Evolutionary conservation across 202 grass and related monocot species (phyloP).

Genomic region (Brachypodium distachyon): DNA sequence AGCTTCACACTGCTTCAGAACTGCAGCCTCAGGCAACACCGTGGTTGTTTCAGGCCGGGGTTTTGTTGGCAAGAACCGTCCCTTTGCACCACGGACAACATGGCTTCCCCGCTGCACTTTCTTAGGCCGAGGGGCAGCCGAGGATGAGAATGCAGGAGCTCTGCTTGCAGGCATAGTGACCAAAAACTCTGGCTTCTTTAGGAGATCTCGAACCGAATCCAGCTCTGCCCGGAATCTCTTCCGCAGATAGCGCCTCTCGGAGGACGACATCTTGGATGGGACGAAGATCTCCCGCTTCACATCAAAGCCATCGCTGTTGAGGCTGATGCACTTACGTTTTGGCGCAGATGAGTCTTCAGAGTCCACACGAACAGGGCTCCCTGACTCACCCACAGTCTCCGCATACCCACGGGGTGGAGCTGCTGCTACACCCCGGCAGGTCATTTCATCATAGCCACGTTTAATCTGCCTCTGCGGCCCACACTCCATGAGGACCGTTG

Average conservation of each 20-base stretch:
- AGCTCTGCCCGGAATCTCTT: constrained; percentile 60
- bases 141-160: constrained; percentile 46
- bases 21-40: constrained; percentile 21
- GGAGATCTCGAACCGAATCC: constrained; percentile 38
- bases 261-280: constrained; percentile 53
- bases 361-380: constrained; percentile 47
- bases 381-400: constrained; percentile 49
- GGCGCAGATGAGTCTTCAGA: constrained; percentile 60
- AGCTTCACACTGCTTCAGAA: constrained; percentile 68
- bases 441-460: constrained; percentile 33
- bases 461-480: constrained; percentile 54
- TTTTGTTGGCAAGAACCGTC: constrained; percentile 40
- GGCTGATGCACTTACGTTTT: constrained; percentile 83
- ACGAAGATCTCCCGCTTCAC: constrained; percentile 55
- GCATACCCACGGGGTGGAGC: not conserved
- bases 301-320: constrained; percentile 45
- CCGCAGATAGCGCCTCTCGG: constrained; percentile 49
- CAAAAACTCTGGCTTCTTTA: constrained; percentile 37
- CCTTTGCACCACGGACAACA: constrained; percentile 34
- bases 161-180: not conserved
- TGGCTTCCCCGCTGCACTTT: constrained; percentile 24
- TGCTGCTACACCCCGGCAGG: not conserved
- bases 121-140: constrained; percentile 20
- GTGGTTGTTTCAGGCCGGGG: constrained; percentile 8
- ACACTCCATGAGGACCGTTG: constrained; percentile 46